Conservation (phyloP, 306 rosid genomes). For the Medicago lupulina region DNA sequence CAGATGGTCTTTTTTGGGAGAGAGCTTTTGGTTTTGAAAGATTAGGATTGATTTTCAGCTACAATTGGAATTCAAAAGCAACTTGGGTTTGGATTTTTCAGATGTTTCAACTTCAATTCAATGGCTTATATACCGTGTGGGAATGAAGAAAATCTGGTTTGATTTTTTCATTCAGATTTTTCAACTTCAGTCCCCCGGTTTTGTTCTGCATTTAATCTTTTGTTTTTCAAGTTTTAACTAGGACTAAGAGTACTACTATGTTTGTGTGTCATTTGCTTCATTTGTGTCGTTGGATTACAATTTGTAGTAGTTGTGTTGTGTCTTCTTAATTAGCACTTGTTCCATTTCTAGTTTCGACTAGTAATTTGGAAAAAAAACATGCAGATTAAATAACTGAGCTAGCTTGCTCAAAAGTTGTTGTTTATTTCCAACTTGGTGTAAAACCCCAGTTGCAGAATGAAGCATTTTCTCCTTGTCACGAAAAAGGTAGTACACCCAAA, state of each 20-base stretch:
- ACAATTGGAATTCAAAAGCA: constrained; percentile 33
- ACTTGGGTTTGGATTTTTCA: constrained; percentile 38
- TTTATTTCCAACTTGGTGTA: constrained; percentile 45
- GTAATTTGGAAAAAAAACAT: constrained; percentile 22
- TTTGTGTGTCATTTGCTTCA: constrained; percentile 26
- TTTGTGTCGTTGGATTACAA: constrained; percentile 38
- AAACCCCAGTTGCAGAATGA: not conserved
- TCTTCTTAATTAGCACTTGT: constrained; percentile 27
- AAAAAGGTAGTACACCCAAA: constrained; percentile 32
- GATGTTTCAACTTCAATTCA: constrained; percentile 60
- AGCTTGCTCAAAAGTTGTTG: constrained; percentile 33
- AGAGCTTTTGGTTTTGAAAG: not conserved
- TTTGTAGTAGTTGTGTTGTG: constrained; percentile 35
- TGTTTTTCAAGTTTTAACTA: constrained; percentile 43
- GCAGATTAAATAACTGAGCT: constrained; percentile 30
- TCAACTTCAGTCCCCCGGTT: constrained; percentile 51
- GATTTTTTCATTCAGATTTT: constrained; percentile 53
- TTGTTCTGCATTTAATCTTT: constrained; percentile 42
- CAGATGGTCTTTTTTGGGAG: constrained; percentile 10
- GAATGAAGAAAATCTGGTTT: constrained; percentile 60
- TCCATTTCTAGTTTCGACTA: constrained; percentile 44
- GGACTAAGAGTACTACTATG: constrained; percentile 39
- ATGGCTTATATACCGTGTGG: constrained; percentile 51
- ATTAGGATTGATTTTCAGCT: constrained; percentile 17
- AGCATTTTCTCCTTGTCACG: constrained; percentile 33